Evolutionary conservation across 768 basidiomycete species (phyloP), one percentile per base, ranked within the genome.

Genomic region (Candolleomyces aberdarensis): DNA sequence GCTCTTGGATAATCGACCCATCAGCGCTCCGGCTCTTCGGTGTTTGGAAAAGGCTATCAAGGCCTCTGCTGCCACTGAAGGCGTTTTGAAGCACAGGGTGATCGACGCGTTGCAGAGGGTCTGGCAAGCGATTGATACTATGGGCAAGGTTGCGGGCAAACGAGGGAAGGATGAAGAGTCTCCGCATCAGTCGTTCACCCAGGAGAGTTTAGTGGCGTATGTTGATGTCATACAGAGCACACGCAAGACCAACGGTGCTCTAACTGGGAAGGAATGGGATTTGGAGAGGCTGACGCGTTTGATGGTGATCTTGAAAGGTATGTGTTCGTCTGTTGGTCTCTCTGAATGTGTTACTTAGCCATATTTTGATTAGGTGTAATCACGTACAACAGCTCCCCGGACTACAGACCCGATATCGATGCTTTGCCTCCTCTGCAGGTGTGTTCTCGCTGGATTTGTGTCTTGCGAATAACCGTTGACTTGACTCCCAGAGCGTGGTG

Each of bases 391-490:
- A 78, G 80, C 59, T 95, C 92, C 0, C 86, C 90, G 14, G 94
- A 96, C 68, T 96, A 93, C 70, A 80, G 94, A 46, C 89, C 92
- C 1, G 96, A 99, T 66, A 79, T 95, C 46, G 96, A 98, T 68
- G 73, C 77, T 20, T 78, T 98, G 41, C 85, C 86, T 20, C 90
- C 92, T 47, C 84, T 93, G 7, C 92, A 94, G 82, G 91, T 90
- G 69, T 19, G 62, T 53, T 48, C 9, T 63, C 69, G 1, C 4
- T 20, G 44, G 17, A 46, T 15, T n/a, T 32, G 50, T 26, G n/a
- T 29, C 17, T 41, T 10, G 1, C 2, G 52, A 40, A 17, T 19
- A 11, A 22, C 46, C 46, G 3, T 56, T 65, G 19, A 62, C 48
- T 15, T 13, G 46, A 8, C 1, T 51, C 14, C 80, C 75, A 98